Base-by-base conservation (phyloP, 441 rosid genomes). In the Bocquillonia castaneifolia region DNA sequence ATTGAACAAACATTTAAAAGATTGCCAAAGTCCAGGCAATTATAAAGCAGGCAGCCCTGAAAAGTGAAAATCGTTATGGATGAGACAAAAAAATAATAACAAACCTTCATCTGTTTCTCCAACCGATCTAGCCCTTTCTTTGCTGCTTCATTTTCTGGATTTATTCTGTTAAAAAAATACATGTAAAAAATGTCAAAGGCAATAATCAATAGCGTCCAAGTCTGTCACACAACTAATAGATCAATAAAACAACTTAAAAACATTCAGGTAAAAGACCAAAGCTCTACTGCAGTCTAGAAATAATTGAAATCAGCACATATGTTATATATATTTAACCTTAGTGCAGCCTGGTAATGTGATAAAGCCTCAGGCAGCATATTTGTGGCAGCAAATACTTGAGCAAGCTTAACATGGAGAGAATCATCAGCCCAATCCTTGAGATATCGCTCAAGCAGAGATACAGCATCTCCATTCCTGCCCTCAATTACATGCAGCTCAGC, bases 391-490 rank as follows among this genome's bases (percentile, higher is more conserved):
- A 87, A 90, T 48, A 93, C 96, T 87, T 93, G 96, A 79, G 99
- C 97, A 79, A 93, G 70, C 82, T 91, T 94, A 68, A 91, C 94
- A 73, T 94, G 99, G 80, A 91, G 96, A 70, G 96, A 91, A 64
- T 91, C 99, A 76, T 94, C 99, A 72, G 94, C 91, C 98, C 98
- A 94, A 67, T 92, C 97, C 84, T 94, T 88, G 37, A 94, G 91
- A 80, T 91, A 94, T 37, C 94, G 81, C 80, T 94, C 91, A 17
- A 94, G 98, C 69, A 94, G 81, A 59, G 93, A 87, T 50, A 90
- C 91, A 12, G 99, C 99, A 78, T 94, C 99, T 60, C 88, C 93
- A 72, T 82, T 87, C 74, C 94, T 86, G 45, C 99, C 99, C 82
- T 94, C 99, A 45, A 77, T 82, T 68, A 86, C 82, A 76, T 94